phyloP scores from a whole-genome alignment of 345 rosid genomes.

The Acer negundo region DNA sequence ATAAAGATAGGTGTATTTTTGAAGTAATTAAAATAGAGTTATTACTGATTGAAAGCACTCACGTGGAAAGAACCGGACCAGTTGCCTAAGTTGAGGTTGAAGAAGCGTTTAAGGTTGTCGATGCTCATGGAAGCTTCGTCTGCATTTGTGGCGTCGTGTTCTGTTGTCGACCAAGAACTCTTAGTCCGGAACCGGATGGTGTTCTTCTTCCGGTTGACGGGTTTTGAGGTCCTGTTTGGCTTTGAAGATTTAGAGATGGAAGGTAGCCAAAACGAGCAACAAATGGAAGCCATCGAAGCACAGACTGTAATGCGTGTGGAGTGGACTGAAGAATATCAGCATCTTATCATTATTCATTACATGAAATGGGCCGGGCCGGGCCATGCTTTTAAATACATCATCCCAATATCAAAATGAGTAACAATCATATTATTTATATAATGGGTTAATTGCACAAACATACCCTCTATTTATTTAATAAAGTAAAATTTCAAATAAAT shows the following conservation, averaged over 20 bases:
- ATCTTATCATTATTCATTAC: constrained; percentile 1
- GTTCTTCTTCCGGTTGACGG: constrained; percentile 15
- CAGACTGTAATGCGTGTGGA: neutral
- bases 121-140: constrained; percentile 56
- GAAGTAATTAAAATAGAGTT: neutral
- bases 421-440: no score
- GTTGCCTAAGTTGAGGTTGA: constrained; percentile 68
- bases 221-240: constrained; percentile 11
- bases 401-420: no score
- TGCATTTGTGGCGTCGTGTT: constrained; percentile 27
- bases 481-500: no score
- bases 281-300: constrained; percentile 35
- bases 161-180: constrained; percentile 29
- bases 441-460: no score
- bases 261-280: constrained; percentile 31
- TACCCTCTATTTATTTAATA: no score
- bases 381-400: neutral
- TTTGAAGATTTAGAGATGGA: constrained; percentile 22
- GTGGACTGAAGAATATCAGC: neutral
- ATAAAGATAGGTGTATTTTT: no score
- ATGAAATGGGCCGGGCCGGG: neutral
- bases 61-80: constrained; percentile 91
- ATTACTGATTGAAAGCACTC: neutral
- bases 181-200: constrained; percentile 39
- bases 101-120: constrained; percentile 68